These are phyloP conservation scores for Aspergillus sp. DNA, from an alignment of 2,329 filamentous ascomycete genomes.

Conservation along the genomic window DNA sequence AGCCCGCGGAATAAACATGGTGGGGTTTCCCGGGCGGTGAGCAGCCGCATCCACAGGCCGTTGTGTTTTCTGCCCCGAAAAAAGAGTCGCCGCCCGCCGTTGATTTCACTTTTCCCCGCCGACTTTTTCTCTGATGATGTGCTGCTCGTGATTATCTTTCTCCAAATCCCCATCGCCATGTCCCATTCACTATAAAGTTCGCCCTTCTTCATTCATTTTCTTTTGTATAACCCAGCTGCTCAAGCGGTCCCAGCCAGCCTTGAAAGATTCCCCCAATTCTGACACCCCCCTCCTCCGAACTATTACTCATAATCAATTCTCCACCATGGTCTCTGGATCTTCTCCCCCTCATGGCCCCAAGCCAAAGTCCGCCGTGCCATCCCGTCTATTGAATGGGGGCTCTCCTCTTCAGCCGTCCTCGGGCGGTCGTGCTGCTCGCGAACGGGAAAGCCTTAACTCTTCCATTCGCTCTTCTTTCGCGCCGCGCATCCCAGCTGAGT, in stretches of 20 bases:
- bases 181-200: neutral
- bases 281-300: neutral
- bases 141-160: neutral
- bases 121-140: neutral
- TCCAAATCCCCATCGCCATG: neutral
- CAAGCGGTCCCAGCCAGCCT: no score
- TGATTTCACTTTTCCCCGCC: slow-evolving; percentile 1
- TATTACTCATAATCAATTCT: neutral
- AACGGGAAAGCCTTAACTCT: slow-evolving; percentile 57
- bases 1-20: neutral
- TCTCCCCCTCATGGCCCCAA: slow-evolving; percentile 44
- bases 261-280: neutral
- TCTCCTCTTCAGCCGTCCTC: slow-evolving; percentile 51
- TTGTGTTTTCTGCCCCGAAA: neutral
- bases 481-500: slow-evolving; percentile 33
- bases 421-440: slow-evolving; percentile 51
- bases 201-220: neutral
- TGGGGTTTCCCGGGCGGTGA: slow-evolving; percentile 1
- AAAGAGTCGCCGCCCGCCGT: neutral
- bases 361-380: slow-evolving; percentile 54
- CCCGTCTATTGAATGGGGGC: slow-evolving; percentile 57
- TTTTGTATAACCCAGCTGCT: neutral
- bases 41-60: neutral
- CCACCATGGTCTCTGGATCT: slow-evolving; percentile 46
- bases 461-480: slow-evolving; percentile 60